Evolutionary conservation across 257 asterid species (phyloP).

Genomic region (Lavandula angustifolia): DNA sequence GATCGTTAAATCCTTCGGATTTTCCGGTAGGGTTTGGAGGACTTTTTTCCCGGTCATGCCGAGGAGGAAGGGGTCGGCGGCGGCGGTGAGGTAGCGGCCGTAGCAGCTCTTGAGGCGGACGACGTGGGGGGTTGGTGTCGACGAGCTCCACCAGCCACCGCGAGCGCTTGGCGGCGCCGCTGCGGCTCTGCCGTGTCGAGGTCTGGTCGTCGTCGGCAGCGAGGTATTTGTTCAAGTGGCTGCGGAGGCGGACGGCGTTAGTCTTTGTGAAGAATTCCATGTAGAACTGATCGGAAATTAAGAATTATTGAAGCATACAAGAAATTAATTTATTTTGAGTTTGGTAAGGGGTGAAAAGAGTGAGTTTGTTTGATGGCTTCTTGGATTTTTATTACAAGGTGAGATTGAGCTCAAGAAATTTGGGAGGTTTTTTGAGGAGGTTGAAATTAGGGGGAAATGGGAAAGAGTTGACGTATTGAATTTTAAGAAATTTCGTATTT

Average conservation of each 20-base stretch:
- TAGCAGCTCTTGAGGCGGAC: slow-evolving; percentile 75
- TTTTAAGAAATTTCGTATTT: slow-evolving; percentile 33
- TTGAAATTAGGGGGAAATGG: slow-evolving; percentile 28
- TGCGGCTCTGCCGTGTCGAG: slow-evolving; percentile 68
- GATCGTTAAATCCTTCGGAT: slow-evolving; percentile 36
- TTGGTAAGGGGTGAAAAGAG: slow-evolving; percentile 31
- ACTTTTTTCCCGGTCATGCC: slow-evolving; percentile 88
- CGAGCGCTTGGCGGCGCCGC: slow-evolving; percentile 54
- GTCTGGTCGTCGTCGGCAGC: slow-evolving; percentile 77
- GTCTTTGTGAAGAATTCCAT: slow-evolving; percentile 75
- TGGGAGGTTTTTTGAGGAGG: slow-evolving; percentile 24
- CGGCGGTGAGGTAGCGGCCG: slow-evolving; percentile 67
- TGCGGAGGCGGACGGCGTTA: slow-evolving; percentile 60
- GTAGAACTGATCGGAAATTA: neutral
- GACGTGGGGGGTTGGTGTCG: slow-evolving; percentile 43
- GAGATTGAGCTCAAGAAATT: neutral
- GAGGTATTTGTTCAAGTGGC: slow-evolving; percentile 77
- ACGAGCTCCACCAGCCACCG: slow-evolving; percentile 89
- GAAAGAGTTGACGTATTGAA: slow-evolving; percentile 34
- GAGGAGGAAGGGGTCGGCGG: slow-evolving; percentile 56
- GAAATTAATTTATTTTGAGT: neutral
- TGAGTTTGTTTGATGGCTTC: slow-evolving; percentile 31
- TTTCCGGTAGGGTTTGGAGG: slow-evolving; percentile 50
- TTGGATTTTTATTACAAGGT: slow-evolving; percentile 18
- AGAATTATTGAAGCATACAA: slow-evolving; percentile 1